Evolutionary conservation across 306 rosid species (phyloP).

Genomic region (Canavalia gladiata): DNA sequence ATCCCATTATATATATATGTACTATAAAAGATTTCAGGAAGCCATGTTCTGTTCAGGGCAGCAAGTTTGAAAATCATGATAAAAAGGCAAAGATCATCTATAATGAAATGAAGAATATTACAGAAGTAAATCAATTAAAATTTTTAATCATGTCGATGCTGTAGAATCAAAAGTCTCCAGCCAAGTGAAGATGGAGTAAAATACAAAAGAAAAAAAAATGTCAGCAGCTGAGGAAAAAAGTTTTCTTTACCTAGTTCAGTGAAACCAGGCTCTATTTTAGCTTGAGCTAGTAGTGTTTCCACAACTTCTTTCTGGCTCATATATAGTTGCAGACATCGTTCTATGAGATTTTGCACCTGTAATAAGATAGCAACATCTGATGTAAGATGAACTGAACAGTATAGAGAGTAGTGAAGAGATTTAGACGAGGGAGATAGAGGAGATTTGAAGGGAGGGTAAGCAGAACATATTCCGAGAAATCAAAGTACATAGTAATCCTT

Average conservation of each 20-base stretch:
- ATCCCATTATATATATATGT: neutral
- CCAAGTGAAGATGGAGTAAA: slow-evolving; percentile 4
- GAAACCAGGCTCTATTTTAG: slow-evolving; percentile 94
- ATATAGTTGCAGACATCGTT: slow-evolving; percentile 89
- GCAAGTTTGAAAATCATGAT: slow-evolving; percentile 23
- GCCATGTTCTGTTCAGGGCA: slow-evolving; percentile 7
- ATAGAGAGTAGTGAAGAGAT: neutral
- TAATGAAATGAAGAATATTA: slow-evolving; percentile 8
- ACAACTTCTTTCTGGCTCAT: slow-evolving; percentile 90
- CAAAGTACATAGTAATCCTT: neutral
- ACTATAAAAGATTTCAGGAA: neutral
- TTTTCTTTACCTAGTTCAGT: slow-evolving; percentile 78
- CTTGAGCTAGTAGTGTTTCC: slow-evolving; percentile 72
- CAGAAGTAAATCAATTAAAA: neutral
- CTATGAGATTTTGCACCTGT: slow-evolving; percentile 93
- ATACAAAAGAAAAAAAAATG: neutral
- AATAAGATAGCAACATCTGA: slow-evolving; percentile 29
- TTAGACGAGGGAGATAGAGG: neutral
- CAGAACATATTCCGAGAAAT: neutral
- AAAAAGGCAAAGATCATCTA: slow-evolving; percentile 9
- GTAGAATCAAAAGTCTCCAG: slow-evolving; percentile 9
- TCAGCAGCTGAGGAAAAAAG: slow-evolving; percentile 6
- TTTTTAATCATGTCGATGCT: neutral
- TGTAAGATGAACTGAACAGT: slow-evolving; percentile 15
- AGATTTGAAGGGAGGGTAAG: neutral